Base-by-base conservation (phyloP, 164 flowering plant genomes). In the Sedum album region DNA sequence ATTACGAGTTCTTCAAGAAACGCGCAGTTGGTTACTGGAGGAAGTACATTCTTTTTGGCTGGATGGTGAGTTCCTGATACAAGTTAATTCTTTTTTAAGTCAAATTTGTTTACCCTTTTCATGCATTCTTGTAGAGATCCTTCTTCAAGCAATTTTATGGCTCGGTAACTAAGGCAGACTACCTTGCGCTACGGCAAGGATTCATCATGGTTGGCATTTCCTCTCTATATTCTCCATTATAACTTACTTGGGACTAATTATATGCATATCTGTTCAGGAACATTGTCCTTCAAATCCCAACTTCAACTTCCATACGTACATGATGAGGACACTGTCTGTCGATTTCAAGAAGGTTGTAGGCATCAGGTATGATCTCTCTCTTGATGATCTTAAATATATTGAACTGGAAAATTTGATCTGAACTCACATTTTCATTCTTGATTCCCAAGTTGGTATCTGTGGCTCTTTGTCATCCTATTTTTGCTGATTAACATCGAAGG, bases 381-480 rank as follows among this genome's bases (percentile, higher is more conserved):
- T 23, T 53, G 0, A 53, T 6, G 17, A 0, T 23, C 6, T n/a
- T 20, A 20, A 20, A 20, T n/a, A 49, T 20, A 1, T 20, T n/a
- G 8, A 1, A 8, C 1, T 53, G 26, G 13, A 21, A 23, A 10
- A 23, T 1, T 20, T 18, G 39, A 26, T 26, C 55, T 61, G 17
- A 41, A 21, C 6, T 60, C 26, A 2, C 31, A 18, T 21, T 31
- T 36, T 17, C 33, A 14, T 26, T 53, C 23, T 23, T 18, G 11
- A 21, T 53, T 9, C 31, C 8, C 73, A 77, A 89, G 92, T 75
- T 85, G 88, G 92, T 86, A 82, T 74, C 85, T 89, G 36, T 89
- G 95, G 95, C 73, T 88, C 35, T 90, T 93, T 76, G 89, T 89
- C 57, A 88, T 93, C 67, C 21, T 89, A 21, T 93, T 90, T 77